Conservation (phyloP, 2,329 filamentous ascomycete species). For the Aureobasidium namibiae region DNA sequence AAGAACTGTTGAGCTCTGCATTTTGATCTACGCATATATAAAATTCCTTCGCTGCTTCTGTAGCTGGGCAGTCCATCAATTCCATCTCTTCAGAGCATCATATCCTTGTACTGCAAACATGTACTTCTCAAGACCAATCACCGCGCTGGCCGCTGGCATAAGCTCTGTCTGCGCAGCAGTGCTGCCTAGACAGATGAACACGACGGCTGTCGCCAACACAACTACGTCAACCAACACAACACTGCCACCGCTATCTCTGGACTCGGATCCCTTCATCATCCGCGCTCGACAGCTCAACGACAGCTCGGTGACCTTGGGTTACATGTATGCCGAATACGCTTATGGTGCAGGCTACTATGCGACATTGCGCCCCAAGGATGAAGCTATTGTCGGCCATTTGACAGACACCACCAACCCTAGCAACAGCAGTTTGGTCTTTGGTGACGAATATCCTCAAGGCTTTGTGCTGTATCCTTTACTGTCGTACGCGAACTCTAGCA, state of each 20-base stretch:
- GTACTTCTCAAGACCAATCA: not conserved
- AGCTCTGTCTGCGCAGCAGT: not conserved
- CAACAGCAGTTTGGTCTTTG: conserved; percentile 13
- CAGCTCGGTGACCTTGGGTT: conserved; percentile 15
- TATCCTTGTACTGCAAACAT: not conserved
- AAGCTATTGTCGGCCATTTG: conserved; percentile 14
- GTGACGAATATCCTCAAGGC: conserved; percentile 1
- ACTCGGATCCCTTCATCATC: conserved; percentile 14
- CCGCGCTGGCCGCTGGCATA: not conserved
- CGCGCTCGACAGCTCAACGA: conserved; percentile 11
- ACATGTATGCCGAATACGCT: conserved; percentile 15
- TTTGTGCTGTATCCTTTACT: conserved; percentile 13
- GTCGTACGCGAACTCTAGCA: conserved; percentile 6
- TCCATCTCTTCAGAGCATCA: not conserved
- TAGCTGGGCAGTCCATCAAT: not conserved
- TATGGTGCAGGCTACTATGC: conserved; percentile 15
- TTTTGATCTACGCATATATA: not conserved
- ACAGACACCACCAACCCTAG: conserved; percentile 13
- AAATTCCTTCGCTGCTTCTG: not conserved
- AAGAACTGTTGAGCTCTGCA: not conserved
- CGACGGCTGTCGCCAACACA: not conserved
- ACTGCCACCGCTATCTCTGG: not conserved
- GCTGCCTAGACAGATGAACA: not conserved
- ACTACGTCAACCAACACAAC: conserved; percentile 1
- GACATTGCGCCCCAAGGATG: conserved; percentile 10